phyloP scores from a whole-genome alignment of 2,329 filamentous ascomycete species.

The Apiospora phragmitis region DNA sequence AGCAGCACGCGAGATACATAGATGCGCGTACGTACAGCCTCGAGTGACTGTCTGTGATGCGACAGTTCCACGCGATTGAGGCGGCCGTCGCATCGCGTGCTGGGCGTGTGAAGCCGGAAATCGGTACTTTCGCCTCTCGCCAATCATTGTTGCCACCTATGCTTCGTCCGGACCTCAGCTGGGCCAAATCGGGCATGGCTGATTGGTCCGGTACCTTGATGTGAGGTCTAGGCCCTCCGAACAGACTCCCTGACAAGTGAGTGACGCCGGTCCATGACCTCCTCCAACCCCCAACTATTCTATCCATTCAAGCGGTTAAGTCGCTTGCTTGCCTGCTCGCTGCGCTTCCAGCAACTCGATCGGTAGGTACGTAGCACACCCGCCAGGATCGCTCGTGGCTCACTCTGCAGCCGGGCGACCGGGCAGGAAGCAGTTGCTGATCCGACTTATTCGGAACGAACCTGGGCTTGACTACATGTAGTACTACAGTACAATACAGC shows the following conservation, averaged over 20 bases:
- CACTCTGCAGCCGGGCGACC: not conserved
- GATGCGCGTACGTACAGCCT: not conserved
- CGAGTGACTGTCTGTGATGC: not conserved
- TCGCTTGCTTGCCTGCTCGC: not conserved
- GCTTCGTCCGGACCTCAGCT: not conserved
- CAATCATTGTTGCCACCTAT: conserved; percentile 3
- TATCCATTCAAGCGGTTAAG: not conserved
- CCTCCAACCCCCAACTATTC: not conserved
- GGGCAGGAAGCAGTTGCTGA: not conserved
- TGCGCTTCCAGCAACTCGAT: not conserved
- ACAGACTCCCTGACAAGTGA: not conserved
- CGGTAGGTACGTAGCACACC: not conserved
- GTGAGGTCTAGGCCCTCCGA: conserved; percentile 7
- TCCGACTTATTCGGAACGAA: not conserved
- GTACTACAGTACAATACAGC: not conserved
- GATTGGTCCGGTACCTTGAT: conserved; percentile 6
- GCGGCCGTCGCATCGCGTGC: not conserved
- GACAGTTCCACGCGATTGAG: not conserved
- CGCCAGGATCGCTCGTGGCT: not conserved
- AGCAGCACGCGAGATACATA: too few species aligned
- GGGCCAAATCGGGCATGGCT: not conserved
- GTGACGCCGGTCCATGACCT: not conserved
- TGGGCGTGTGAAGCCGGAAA: not conserved
- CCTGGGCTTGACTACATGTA: not conserved
- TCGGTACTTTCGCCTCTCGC: not conserved